These are phyloP conservation scores for Lactuca saligna DNA, from an alignment of 129 eudicot genomes.

Conservation along the genomic window DNA sequence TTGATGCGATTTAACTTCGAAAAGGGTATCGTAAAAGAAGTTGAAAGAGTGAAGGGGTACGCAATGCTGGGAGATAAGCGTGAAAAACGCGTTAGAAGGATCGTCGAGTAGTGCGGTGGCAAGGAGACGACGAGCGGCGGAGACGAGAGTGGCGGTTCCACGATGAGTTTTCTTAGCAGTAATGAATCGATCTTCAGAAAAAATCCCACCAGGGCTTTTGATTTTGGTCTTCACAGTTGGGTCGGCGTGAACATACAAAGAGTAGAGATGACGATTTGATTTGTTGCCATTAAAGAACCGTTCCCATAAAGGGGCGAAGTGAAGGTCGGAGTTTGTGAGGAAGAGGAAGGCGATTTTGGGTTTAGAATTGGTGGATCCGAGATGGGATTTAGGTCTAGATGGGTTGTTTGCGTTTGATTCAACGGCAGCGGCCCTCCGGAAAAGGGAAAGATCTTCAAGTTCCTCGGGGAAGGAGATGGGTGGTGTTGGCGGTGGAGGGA, in stretches of 20 bases:
- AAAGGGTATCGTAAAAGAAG: slow-evolving; percentile 45
- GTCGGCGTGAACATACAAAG: slow-evolving; percentile 76
- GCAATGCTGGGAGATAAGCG: slow-evolving; percentile 77
- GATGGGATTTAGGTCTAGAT: slow-evolving; percentile 42
- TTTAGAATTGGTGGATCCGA: slow-evolving; percentile 50
- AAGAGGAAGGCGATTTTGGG: slow-evolving; percentile 93
- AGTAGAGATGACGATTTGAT: slow-evolving; percentile 37
- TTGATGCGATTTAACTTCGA: slow-evolving; percentile 26
- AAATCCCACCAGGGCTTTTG: slow-evolving; percentile 54
- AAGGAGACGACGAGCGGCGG: slow-evolving; percentile 83
- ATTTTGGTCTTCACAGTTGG: slow-evolving; percentile 45
- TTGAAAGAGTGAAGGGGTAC: slow-evolving; percentile 70
- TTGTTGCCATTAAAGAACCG: slow-evolving; percentile 36
- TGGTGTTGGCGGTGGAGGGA: slow-evolving; percentile 53
- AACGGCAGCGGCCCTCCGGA: slow-evolving; percentile 56
- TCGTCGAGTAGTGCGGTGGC: slow-evolving; percentile 82
- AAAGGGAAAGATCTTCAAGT: slow-evolving; percentile 79
- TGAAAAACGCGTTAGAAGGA: slow-evolving; percentile 57
- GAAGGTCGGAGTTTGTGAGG: slow-evolving; percentile 71
- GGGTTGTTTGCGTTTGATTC: slow-evolving; percentile 27
- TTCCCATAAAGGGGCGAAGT: slow-evolving; percentile 76
- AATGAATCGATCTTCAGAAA: slow-evolving; percentile 43
- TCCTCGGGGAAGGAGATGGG: slow-evolving; percentile 76
- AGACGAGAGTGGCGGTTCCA: slow-evolving; percentile 70
- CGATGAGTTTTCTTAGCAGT: slow-evolving; percentile 56